A percentile compares a stretch with the other conserved stretches of the same genome.
phyloP scores from a whole-genome alignment of 306 rosid genomes.

The Gleditsia sinensis region DNA sequence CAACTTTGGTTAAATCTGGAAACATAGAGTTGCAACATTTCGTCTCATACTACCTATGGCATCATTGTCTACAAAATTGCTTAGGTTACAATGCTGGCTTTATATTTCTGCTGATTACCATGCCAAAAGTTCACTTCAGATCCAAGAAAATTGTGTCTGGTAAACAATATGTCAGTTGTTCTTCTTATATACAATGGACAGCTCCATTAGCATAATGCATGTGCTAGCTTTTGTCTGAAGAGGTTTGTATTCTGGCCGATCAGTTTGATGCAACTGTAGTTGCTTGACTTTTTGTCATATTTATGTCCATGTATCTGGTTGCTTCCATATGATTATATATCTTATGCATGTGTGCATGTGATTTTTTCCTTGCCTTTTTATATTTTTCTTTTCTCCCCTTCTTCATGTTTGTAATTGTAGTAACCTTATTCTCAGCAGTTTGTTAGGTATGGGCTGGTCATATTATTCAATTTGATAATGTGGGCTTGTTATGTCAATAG shows the following conservation, averaged over 20 bases:
- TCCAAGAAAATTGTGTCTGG: neutral
- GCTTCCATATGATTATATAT: neutral
- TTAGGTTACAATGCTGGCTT: neutral
- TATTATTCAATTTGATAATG: conserved; percentile 75
- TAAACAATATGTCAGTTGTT: neutral
- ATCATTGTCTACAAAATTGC: neutral
- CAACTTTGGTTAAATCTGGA: too few species aligned
- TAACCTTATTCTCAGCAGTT: conserved; percentile 45
- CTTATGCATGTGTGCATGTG: neutral
- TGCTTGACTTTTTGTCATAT: neutral
- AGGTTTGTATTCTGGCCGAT: neutral
- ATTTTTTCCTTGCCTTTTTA: neutral
- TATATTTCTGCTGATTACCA: neutral
- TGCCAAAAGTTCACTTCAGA: neutral
- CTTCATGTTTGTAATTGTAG: neutral
- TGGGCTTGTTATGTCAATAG: conserved; percentile 91
- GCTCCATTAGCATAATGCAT: neutral
- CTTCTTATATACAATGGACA: neutral
- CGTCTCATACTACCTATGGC: neutral
- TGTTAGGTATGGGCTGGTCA: conserved; percentile 56
- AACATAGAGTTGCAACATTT: too few species aligned
- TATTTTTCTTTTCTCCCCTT: neutral
- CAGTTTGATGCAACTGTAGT: neutral
- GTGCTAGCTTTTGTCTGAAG: neutral
- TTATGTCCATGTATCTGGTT: neutral